phyloP scores from a whole-genome alignment of 768 basidiomycete genomes.

The Jaapia argillacea region DNA sequence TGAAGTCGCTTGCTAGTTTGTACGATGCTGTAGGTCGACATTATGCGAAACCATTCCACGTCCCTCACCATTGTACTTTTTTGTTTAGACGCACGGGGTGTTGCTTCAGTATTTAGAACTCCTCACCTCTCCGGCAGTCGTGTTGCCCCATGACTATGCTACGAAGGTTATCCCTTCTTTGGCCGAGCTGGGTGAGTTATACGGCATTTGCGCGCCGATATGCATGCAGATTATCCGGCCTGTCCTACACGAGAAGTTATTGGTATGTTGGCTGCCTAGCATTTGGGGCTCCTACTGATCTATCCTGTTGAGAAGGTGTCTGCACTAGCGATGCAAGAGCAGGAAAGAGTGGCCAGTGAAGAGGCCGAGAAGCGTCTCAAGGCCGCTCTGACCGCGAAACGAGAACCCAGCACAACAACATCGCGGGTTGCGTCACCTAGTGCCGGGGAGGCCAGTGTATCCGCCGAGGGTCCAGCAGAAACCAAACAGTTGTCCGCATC shows the following conservation, averaged over 20 bases:
- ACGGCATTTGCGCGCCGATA: constrained; percentile 75
- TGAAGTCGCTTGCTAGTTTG: constrained; percentile 79
- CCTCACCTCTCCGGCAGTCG: constrained; percentile 59
- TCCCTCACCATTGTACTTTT: constrained; percentile 5
- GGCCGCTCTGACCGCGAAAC: constrained; percentile 68
- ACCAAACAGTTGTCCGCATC: constrained; percentile 7
- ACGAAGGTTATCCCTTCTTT: constrained; percentile 67
- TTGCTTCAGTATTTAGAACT: constrained; percentile 89
- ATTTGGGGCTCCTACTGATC: neutral
- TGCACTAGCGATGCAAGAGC: constrained; percentile 56
- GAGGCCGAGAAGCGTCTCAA: constrained; percentile 77
- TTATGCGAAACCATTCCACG: constrained; percentile 9
- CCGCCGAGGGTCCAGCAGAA: constrained; percentile 17
- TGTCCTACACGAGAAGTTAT: constrained; percentile 50
- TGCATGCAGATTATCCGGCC: constrained; percentile 94
- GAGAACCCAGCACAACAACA: constrained; percentile 45
- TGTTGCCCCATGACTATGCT: constrained; percentile 65
- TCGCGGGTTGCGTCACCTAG: constrained; percentile 61
- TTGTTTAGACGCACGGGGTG: constrained; percentile 74
- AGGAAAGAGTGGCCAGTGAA: constrained; percentile 58
- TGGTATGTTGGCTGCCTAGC: constrained; percentile 30
- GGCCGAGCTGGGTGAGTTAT: constrained; percentile 59
- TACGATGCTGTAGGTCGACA: constrained; percentile 72
- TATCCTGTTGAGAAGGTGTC: constrained; percentile 29
- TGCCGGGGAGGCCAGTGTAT: constrained; percentile 20